A percentile compares a stretch with the other conserved stretches of the same genome.
These are phyloP conservation scores for Lactarius evosmus DNA, from an alignment of 768 basidiomycete species.

Conservation along the genomic window DNA sequence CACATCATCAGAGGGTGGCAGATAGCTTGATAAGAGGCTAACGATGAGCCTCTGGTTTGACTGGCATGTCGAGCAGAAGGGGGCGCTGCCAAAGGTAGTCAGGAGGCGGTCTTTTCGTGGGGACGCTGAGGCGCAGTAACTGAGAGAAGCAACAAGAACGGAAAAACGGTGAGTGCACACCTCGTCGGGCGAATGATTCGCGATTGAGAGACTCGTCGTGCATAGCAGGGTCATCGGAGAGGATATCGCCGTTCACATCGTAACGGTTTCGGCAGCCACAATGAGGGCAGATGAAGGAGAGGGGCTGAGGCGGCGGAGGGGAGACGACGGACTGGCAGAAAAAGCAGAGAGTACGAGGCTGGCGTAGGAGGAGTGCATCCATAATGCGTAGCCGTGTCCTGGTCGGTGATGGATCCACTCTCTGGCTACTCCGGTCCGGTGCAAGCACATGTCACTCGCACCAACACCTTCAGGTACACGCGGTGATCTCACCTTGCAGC, in stretches of 20 bases:
- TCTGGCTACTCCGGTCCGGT: background rate
- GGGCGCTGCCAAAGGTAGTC: conserved; percentile 51
- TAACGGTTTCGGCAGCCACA: conserved; percentile 77
- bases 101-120: conserved; percentile 68
- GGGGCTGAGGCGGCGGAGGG: conserved; percentile 45
- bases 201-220: conserved; percentile 72
- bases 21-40: conserved; percentile 85
- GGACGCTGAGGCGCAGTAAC: conserved; percentile 45
- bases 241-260: conserved; percentile 67
- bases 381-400: no score
- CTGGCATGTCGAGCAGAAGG: conserved; percentile 85
- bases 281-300: conserved; percentile 60
- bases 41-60: conserved; percentile 89
- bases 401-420: no score
- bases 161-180: conserved; percentile 39
- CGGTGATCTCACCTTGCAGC: conserved; percentile 65
- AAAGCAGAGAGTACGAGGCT: conserved; percentile 52
- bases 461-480: conserved; percentile 57
- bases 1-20: conserved; percentile 69
- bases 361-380: conserved; percentile 50
- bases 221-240: conserved; percentile 88
- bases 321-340: conserved; percentile 57
- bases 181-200: conserved; percentile 67
- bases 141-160: conserved; percentile 5
- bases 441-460: conserved; percentile 45